phyloP scores from a whole-genome alignment of 1,139 yeast species.

The Saccharomycopsis hybrid region DNA sequence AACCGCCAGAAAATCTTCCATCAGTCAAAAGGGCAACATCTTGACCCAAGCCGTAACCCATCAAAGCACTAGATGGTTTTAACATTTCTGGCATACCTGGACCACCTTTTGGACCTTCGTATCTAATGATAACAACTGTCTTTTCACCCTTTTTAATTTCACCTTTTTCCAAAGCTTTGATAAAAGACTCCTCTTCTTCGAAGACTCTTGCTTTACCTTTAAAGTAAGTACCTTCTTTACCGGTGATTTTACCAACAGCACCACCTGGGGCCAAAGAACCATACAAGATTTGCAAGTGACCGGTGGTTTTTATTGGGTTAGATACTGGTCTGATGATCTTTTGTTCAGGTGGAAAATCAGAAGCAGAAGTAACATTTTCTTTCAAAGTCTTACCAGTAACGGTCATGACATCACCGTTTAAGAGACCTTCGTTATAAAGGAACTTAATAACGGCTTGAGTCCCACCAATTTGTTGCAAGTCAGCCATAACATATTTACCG shows the following conservation, averaged over 20 bases:
- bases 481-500: conserved; percentile 98
- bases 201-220: conserved; percentile 87
- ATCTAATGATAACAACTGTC: conserved; percentile 90
- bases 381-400: conserved; percentile 92
- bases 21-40: conserved; percentile 95
- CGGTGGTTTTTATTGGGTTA: conserved; percentile 81
- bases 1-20: conserved; percentile 97
- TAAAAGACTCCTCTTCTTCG: conserved; percentile 80
- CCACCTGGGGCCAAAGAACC: conserved; percentile 97
- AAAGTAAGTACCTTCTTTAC: conserved; percentile 96
- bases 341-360: conserved; percentile 64
- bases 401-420: conserved; percentile 77
- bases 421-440: conserved; percentile 73
- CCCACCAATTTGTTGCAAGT: conserved; percentile 81
- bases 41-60: conserved; percentile 98
- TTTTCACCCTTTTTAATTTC: conserved; percentile 97
- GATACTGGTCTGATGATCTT: conserved; percentile 70
- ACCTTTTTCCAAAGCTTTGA: conserved; percentile 79
- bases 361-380: conserved; percentile 58
- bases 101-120: conserved; percentile 99
- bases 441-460: conserved; percentile 95
- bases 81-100: conserved; percentile 99
- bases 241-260: conserved; percentile 95
- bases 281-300: conserved; percentile 88
- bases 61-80: conserved; percentile 92